Percentiles rank a stretch among this genome's conserved stretches.
Evolutionary conservation across 2,329 filamentous ascomycete genomes (phyloP).

Genomic region (Phaeosphaeriaceae sp.): DNA sequence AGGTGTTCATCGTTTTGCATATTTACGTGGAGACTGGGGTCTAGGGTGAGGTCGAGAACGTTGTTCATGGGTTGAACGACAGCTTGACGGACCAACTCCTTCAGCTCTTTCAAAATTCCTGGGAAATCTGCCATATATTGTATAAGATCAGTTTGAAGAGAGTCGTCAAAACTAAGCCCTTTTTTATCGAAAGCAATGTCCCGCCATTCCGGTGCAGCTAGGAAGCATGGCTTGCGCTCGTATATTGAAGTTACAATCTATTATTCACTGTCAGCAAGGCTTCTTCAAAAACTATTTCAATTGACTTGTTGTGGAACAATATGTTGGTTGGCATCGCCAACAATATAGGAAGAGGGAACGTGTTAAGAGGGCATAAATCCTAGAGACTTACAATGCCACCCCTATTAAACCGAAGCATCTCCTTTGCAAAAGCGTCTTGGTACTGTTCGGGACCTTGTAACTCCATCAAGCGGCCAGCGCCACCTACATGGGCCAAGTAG

Average conservation of each 20-base stretch:
- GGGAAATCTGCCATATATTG: constrained; percentile 37
- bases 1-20: constrained; percentile 9
- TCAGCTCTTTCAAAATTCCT: constrained; percentile 34
- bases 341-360: neutral
- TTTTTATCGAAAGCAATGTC: constrained; percentile 43
- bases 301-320: too few species aligned
- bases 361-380: neutral
- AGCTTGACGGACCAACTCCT: constrained; percentile 19
- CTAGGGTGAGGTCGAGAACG: neutral
- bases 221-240: constrained; percentile 38
- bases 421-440: constrained; percentile 37
- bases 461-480: constrained; percentile 42
- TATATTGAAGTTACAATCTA: constrained; percentile 44
- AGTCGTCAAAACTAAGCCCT: constrained; percentile 32
- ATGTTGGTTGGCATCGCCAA: too few species aligned
- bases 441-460: constrained; percentile 37
- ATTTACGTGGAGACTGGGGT: constrained; percentile 7
- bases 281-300: too few species aligned
- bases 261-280: neutral
- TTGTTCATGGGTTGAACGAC: constrained; percentile 1
- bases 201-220: constrained; percentile 37
- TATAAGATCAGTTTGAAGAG: constrained; percentile 36
- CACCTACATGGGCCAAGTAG: constrained; percentile 42
- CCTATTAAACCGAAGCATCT: constrained; percentile 39
- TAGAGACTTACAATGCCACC: constrained; percentile 37